Base-by-base conservation (phyloP, 208 protist species). In the Blastocrithidia nonstop region DNA sequence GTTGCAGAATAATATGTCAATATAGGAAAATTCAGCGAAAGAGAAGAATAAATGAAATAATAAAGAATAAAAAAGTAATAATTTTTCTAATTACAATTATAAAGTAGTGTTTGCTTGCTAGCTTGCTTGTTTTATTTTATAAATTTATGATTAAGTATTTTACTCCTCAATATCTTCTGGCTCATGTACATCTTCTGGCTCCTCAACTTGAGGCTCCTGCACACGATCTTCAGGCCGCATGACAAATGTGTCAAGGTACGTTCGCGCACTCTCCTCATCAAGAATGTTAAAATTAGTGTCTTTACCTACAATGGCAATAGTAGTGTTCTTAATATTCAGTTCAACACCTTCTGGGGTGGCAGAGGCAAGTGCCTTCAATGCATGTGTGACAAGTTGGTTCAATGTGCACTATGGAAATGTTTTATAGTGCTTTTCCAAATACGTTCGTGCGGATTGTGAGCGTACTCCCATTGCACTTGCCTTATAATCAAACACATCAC, bases 401-500 rank as follows among this genome's bases (percentile, higher is more conserved):
- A 86, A 36, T 21, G 64, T 70, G 58, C 83, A 81, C 28, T 84
- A 61, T 16, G 61, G 53, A 55, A 98, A 99, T 31, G 44, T 44
- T 25, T 88, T 66, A 57, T 96, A 98, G 66, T 98, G 67, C 54
- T 92, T 95, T 67, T 99, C 98, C n/a, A 99, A 80, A 61, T 99
- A 99, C 6, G 97, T 99, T 31, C 88, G 84, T 11, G 95, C 89
- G 1, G 92, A 86, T 77, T 99, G 98, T 6, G 95, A 97, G 51
- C 97, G 88, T n/a, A 96, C 83, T 22, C 98, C 98, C 74, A 99
- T 99, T 11, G 97, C 96, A 33, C 95, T 93, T 19, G 95, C 91
- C 61, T 97, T 96, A 71, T 95, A 99, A 49, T 98, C 91, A 64
- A 91, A 99, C 49, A 95, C 96, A 44, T 99, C 96, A 26, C 95